Conservation (phyloP, 225 moss, liverwort and hornwort species). For the Sphagnum contortum region DNA sequence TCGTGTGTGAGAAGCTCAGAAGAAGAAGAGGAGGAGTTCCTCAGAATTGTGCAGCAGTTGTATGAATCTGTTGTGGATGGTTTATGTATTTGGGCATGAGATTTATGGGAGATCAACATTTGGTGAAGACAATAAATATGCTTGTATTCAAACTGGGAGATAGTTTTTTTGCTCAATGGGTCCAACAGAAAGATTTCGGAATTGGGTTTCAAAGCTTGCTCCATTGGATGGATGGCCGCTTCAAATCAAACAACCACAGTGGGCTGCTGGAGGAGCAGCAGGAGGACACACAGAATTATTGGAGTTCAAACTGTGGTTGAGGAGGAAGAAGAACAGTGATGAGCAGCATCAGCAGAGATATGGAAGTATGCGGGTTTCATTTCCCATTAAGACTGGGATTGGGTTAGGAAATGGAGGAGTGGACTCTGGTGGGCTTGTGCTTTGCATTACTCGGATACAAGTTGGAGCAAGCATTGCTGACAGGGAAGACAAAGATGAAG, state of each 20-base stretch:
- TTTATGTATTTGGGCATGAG: too few species aligned
- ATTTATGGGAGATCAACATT: too few species aligned
- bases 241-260: background rate
- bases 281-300: conserved; percentile 9
- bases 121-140: too few species aligned
- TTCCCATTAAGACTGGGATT: conserved; percentile 65
- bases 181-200: conserved; percentile 22
- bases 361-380: conserved; percentile 52
- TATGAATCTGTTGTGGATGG: too few species aligned
- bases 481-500: background rate
- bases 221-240: conserved; percentile 16
- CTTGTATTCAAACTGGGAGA: too few species aligned
- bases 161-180: conserved; percentile 14
- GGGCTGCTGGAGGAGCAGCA: conserved; percentile 21
- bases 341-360: conserved; percentile 4
- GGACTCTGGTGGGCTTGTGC: conserved; percentile 43
- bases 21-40: too few species aligned
- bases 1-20: too few species aligned
- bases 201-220: conserved; percentile 26
- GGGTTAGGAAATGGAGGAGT: conserved; percentile 57
- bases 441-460: conserved; percentile 70
- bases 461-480: conserved; percentile 28
- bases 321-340: conserved; percentile 7
- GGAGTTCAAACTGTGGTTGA: conserved; percentile 8
- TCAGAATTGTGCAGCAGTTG: too few species aligned